Evolutionary conservation across 768 basidiomycete species (phyloP).

Genomic region (Lentinula guzmanii): DNA sequence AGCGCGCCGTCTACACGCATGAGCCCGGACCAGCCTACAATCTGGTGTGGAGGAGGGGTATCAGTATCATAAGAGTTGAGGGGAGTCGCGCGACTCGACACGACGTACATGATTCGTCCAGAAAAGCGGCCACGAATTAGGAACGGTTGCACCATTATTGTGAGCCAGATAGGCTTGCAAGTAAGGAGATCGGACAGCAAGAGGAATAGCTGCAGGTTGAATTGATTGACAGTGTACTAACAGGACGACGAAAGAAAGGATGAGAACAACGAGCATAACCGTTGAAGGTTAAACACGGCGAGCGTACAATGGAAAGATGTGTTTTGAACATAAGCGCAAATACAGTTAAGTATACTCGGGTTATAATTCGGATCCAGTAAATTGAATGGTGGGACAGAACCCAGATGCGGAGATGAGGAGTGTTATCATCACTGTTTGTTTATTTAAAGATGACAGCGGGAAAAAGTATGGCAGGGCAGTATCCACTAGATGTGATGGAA

Average conservation of each 20-base stretch:
- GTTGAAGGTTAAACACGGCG: background rate
- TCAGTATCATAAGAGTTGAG: background rate
- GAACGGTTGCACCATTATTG: background rate
- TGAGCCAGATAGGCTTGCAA: constrained; percentile 11
- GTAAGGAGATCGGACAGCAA: constrained; percentile 21
- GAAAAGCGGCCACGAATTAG: constrained; percentile 9
- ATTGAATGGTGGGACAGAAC: no score
- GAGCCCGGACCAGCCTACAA: constrained; percentile 8
- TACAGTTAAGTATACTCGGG: background rate
- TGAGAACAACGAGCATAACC: background rate
- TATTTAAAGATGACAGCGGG: no score
- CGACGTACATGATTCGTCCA: constrained; percentile 10
- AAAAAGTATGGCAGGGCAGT: no score
- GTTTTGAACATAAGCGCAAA: background rate
- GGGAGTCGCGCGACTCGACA: no score
- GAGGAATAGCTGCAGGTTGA: constrained; percentile 15
- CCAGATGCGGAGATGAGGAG: no score
- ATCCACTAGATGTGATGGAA: no score
- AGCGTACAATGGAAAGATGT: background rate
- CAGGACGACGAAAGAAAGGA: background rate
- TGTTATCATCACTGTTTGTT: no score
- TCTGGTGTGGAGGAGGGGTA: background rate
- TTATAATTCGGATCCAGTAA: no score
- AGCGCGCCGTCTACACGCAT: constrained; percentile 11
- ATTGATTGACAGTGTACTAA: background rate